Percentiles rank a stretch among this genome's conserved stretches.
Conservation (phyloP, 805 yeast genomes). For the Tetrapisispora iriomotensis region DNA sequence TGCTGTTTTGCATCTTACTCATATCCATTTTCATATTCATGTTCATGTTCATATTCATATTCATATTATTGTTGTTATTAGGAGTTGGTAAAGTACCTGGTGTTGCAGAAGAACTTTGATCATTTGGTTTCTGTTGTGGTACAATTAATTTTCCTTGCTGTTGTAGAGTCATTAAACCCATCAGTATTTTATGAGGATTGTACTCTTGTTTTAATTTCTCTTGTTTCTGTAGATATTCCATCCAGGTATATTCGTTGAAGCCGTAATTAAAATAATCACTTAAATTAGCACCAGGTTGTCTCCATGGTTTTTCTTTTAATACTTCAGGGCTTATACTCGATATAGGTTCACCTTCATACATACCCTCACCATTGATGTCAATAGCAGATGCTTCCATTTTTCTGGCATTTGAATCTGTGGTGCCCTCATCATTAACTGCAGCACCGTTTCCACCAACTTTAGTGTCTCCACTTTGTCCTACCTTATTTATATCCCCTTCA, state of each 20-base stretch:
- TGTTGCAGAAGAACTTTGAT: conserved; percentile 9
- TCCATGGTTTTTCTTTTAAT: conserved; percentile 93
- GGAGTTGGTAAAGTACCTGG: too few relatives aligned
- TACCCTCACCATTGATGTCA: conserved; percentile 28
- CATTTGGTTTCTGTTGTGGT: conserved; percentile 24
- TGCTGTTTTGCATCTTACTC: conserved; percentile 1
- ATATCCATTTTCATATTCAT: conserved; percentile 3
- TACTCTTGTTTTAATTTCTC: conserved; percentile 71
- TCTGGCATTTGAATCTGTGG: conserved; percentile 6
- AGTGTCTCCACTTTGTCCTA: conserved; percentile 3
- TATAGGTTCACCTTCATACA: conserved; percentile 66
- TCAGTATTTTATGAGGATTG: conserved; percentile 72
- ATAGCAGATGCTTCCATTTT: conserved; percentile 22
- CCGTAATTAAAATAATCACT: conserved; percentile 95
- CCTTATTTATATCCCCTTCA: conserved; percentile 6
- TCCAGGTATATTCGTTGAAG: conserved; percentile 94
- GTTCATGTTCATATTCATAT: conserved; percentile 1
- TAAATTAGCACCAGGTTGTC: conserved; percentile 92
- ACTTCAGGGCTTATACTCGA: conserved; percentile 73
- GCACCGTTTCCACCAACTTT: background rate
- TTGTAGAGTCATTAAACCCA: conserved; percentile 33
- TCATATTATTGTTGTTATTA: conserved; percentile 1
- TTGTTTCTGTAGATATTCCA: conserved; percentile 80
- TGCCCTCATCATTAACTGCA: conserved; percentile 4
- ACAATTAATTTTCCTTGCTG: conserved; percentile 33